phyloP scores from a whole-genome alignment of 2,329 filamentous ascomycete species.

The Diaporthe sp. region DNA sequence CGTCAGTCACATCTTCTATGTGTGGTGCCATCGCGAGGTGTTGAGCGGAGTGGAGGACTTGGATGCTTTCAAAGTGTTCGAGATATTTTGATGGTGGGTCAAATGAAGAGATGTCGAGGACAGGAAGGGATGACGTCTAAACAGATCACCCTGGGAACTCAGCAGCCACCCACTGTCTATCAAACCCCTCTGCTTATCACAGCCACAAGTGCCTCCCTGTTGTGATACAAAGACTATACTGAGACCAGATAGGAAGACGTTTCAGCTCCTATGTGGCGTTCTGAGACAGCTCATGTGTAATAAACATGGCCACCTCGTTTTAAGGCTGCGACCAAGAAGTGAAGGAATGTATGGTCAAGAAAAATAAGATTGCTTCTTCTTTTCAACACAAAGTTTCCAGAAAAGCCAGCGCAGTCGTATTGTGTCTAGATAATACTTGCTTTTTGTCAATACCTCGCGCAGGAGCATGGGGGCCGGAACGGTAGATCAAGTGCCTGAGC shows the following conservation, averaged over 20 bases:
- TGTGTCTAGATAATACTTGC: no score
- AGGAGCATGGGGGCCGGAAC: no score
- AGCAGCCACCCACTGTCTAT: not conserved
- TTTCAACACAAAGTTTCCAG: no score
- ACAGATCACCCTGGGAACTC: no score
- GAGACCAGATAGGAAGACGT: not conserved
- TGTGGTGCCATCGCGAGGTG: not conserved
- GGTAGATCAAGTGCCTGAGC: no score
- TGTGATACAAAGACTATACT: not conserved
- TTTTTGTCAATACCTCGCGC: no score
- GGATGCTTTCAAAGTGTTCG: not conserved
- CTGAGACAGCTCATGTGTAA: not conserved
- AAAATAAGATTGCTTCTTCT: no score
- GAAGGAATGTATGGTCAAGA: not conserved
- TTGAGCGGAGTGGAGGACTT: no score
- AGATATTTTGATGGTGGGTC: not conserved
- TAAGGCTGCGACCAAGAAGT: not conserved
- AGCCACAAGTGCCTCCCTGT: not conserved
- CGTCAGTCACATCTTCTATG: not conserved
- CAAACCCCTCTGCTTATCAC: not conserved
- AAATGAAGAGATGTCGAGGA: not conserved
- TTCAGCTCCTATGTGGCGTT: not conserved
- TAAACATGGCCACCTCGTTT: not conserved
- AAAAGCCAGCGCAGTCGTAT: no score
- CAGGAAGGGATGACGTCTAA: not conserved